Conservation (phyloP, 768 basidiomycete species). For the Filobasidium floriforme region DNA sequence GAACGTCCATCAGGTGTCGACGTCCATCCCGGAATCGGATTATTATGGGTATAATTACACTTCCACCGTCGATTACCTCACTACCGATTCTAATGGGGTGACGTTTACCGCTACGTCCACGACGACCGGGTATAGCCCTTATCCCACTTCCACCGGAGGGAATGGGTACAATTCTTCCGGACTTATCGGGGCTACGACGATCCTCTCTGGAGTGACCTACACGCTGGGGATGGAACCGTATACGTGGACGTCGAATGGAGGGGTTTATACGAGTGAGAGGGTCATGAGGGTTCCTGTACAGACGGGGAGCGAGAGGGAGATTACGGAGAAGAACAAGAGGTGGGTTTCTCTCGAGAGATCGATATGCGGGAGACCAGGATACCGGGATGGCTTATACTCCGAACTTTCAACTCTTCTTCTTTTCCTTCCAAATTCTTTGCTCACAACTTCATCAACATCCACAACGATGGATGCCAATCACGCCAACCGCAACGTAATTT, state of each 20-base stretch:
- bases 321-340: not conserved
- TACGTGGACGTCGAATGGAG: not conserved
- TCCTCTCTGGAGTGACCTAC: not conserved
- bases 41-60: not conserved
- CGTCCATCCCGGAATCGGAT: not conserved
- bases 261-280: slow-evolving; percentile 1
- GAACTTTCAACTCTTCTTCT: no score
- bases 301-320: not conserved
- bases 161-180: no score
- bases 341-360: not conserved
- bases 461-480: not conserved
- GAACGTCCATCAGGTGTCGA: not conserved
- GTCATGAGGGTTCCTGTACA: not conserved
- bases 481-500: not conserved
- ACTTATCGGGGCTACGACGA: not conserved
- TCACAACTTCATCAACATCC: no score
- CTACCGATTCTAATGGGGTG: not conserved
- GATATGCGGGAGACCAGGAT: no score
- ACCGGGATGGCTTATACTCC: no score
- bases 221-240: not conserved
- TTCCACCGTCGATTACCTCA: not conserved
- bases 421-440: no score
- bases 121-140: no score
- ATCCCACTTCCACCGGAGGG: no score
- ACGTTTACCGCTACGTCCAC: no score